Evolutionary conservation across 345 rosid species (phyloP).

Genomic region (Abelmoschus esculentus): DNA sequence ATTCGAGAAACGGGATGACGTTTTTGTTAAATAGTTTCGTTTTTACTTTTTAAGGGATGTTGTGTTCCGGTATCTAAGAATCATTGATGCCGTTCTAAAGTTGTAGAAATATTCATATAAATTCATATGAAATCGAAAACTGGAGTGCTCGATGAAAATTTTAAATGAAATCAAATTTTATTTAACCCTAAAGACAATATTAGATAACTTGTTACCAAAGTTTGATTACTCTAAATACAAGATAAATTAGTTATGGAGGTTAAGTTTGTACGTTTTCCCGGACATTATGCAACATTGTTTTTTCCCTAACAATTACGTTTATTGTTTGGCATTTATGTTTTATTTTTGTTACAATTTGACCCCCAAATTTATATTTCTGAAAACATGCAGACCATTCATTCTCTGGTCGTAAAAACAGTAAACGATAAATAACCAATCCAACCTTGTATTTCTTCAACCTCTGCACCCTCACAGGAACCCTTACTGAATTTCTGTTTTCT

Average conservation of each 20-base stretch:
- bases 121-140: too few relatives aligned
- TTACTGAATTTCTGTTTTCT: not conserved
- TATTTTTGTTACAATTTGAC: not conserved
- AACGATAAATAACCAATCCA: not conserved
- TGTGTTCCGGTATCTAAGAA: slow-evolving; percentile 16
- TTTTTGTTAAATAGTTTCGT: slow-evolving; percentile 43
- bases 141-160: slow-evolving; percentile 18
- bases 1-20: slow-evolving; percentile 33
- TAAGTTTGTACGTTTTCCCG: not conserved
- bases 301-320: not conserved
- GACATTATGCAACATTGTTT: not conserved
- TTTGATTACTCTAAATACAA: too few relatives aligned
- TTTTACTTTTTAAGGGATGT: slow-evolving; percentile 54
- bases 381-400: not conserved
- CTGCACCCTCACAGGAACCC: not conserved
- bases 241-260: not conserved
- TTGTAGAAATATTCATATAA: too few relatives aligned
- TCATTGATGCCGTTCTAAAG: too few relatives aligned
- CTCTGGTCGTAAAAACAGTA: not conserved
- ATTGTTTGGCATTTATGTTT: not conserved
- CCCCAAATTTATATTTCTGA: not conserved
- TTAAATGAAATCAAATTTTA: too few relatives aligned
- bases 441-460: not conserved
- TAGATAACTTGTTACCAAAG: too few relatives aligned
- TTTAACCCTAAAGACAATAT: too few relatives aligned